A percentile compares a stretch with the other conserved stretches of the same genome.
Conservation (phyloP, 768 basidiomycete genomes). For the Exsudoporus frostii region DNA sequence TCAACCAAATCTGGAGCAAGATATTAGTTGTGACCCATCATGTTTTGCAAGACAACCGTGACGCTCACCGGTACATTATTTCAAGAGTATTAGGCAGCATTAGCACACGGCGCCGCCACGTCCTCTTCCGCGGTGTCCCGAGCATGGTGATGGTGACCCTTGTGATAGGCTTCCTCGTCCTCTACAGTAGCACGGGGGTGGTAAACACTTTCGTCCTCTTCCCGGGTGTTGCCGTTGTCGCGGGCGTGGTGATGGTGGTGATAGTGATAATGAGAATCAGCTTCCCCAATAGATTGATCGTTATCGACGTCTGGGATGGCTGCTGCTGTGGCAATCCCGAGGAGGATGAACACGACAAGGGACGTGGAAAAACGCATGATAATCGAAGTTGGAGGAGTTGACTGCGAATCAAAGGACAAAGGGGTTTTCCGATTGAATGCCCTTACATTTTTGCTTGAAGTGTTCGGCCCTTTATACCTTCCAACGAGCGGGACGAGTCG, state of each 20-base stretch:
- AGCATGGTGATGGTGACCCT: background rate
- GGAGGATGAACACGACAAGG: constrained; percentile 2
- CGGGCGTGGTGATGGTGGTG: background rate
- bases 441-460: background rate
- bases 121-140: background rate
- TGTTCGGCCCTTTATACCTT: background rate
- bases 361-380: constrained; percentile 11
- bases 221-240: no score
- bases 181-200: no score
- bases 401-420: background rate
- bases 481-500: background rate
- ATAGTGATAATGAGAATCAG: no score
- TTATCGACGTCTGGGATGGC: background rate
- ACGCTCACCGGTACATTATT: background rate
- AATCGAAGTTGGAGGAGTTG: background rate
- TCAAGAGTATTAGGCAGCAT: background rate
- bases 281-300: no score
- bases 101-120: background rate
- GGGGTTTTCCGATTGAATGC: background rate
- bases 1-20: background rate
- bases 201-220: no score
- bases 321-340: constrained; percentile 1
- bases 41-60: background rate
- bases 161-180: no score
- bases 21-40: background rate